phyloP scores from a whole-genome alignment of 106 monocot genomes.

The Iris macrosiphon region DNA sequence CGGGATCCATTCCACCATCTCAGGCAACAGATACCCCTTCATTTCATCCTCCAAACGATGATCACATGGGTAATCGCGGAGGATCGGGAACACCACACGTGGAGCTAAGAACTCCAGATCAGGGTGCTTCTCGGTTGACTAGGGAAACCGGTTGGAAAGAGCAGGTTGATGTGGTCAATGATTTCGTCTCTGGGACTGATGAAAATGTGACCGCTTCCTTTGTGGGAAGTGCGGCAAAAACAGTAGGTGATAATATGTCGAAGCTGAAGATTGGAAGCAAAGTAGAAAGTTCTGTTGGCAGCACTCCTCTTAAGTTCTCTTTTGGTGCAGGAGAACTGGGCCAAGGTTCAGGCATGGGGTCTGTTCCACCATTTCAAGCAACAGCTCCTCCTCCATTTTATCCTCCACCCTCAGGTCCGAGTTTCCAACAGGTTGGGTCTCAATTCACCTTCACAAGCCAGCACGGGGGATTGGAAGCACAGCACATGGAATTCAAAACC shows the following conservation, averaged over 20 bases:
- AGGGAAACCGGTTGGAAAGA: no score
- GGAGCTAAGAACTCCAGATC: conserved; percentile 20
- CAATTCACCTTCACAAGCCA: conserved; percentile 24
- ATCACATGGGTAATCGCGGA: conserved; percentile 11
- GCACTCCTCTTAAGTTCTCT: conserved; percentile 5
- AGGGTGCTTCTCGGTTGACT: conserved; percentile 10
- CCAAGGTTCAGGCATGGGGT: conserved; percentile 5
- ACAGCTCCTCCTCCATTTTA: no score
- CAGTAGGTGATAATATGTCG: conserved; percentile 4
- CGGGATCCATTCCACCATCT: neutral
- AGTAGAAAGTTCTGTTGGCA: no score
- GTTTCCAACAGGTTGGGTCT: conserved; percentile 1
- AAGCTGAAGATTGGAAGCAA: no score
- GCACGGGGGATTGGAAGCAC: conserved; percentile 13
- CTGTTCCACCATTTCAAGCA: conserved; percentile 1
- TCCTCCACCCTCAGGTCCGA: no score
- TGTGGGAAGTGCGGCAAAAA: conserved; percentile 1
- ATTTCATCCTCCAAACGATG: conserved; percentile 16
- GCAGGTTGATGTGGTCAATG: no score
- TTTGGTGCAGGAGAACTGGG: conserved; percentile 16
- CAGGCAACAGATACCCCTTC: neutral
- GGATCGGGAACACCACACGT: conserved; percentile 9
- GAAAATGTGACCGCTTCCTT: conserved; percentile 3
- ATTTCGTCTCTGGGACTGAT: conserved; percentile 5
- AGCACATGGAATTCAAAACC: conserved; percentile 24